These are phyloP conservation scores for Dryas drummondii DNA, from an alignment of 306 rosid genomes.

Conservation along the genomic window DNA sequence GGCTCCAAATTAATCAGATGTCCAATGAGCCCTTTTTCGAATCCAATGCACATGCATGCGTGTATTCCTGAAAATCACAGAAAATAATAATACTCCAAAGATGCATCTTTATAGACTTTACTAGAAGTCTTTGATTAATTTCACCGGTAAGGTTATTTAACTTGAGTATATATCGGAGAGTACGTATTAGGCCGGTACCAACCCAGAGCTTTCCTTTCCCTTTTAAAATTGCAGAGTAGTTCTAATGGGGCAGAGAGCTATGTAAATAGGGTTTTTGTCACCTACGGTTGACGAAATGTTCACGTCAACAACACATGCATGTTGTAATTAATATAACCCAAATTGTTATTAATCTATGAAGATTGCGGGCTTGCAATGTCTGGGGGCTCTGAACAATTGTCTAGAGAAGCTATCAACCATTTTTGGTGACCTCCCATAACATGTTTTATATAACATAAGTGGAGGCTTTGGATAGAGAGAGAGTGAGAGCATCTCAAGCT, in stretches of 20 bases:
- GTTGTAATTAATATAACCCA: background rate
- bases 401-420: background rate
- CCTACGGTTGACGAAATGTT: background rate
- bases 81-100: no score
- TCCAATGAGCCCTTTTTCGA: no score
- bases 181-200: no score
- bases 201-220: no score
- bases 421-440: conserved; percentile 6
- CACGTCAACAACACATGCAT: background rate
- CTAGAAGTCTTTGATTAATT: no score
- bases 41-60: no score
- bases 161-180: no score
- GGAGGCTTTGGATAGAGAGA: background rate
- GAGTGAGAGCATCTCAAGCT: conserved; percentile 1
- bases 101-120: no score
- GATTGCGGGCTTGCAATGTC: background rate
- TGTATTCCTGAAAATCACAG: no score
- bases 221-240: background rate
- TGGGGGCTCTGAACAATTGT: background rate
- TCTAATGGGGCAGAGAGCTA: background rate
- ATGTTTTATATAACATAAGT: background rate
- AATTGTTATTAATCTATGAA: background rate
- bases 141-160: no score
- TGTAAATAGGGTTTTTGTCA: background rate
- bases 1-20: no score